Evolutionary conservation across 192 early-diverging fungal genomes (phyloP).

Genomic region (Funneliformis geosporum): DNA sequence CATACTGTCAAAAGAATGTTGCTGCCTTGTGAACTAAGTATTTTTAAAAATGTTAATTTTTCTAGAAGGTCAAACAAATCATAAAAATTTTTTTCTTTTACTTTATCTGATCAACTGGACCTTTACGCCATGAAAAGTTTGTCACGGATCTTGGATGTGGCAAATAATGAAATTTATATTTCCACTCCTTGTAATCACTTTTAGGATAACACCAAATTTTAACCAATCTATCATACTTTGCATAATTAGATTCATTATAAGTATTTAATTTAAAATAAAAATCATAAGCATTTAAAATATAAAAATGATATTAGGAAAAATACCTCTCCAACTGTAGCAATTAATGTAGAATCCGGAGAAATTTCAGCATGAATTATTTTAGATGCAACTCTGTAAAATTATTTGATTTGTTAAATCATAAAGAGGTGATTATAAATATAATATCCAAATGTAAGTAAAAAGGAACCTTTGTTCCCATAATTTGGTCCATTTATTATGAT

Average conservation of each 20-base stretch:
- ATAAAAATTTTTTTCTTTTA: background rate
- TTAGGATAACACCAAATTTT: conserved; percentile 61
- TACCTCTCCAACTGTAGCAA: conserved; percentile 67
- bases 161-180: conserved; percentile 61
- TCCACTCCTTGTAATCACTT: conserved; percentile 18
- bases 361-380: conserved; percentile 53
- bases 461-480: conserved; percentile 48
- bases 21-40: background rate
- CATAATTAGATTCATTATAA: background rate
- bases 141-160: conserved; percentile 64
- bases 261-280: background rate
- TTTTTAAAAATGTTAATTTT: background rate
- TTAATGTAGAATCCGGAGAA: conserved; percentile 59
- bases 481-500: conserved; percentile 35
- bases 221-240: conserved; percentile 62
- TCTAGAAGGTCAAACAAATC: conserved; percentile 26
- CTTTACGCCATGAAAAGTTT: conserved; percentile 67
- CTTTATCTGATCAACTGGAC: background rate
- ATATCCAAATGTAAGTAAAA: background rate
- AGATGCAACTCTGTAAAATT: conserved; percentile 39
- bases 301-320: background rate
- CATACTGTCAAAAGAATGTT: conserved; percentile 66
- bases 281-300: background rate
- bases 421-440: background rate
- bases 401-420: background rate